Conservation (phyloP, 768 basidiomycete species). For the Mycena vitilis region DNA sequence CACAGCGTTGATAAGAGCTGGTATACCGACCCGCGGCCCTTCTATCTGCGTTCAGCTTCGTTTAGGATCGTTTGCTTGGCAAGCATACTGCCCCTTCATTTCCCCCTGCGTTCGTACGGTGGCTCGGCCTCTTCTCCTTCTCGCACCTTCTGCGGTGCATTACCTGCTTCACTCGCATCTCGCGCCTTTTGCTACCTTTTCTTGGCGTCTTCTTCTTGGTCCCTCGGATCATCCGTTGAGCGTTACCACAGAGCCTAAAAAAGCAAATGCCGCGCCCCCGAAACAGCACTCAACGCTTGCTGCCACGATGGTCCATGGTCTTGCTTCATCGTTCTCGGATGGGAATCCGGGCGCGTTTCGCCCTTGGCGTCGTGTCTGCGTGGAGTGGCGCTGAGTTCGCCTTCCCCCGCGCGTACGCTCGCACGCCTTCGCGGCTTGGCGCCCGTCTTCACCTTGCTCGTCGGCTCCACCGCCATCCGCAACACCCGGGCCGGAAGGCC, state of each 20-base stretch:
- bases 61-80: not conserved
- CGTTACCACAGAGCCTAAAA: not conserved
- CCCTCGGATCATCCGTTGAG: not conserved
- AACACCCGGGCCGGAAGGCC: not conserved
- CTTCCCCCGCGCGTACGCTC: not conserved
- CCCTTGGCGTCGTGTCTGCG: not conserved
- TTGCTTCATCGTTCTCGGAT: not conserved
- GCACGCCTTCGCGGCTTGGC: constrained; percentile 8
- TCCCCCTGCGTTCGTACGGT: not conserved
- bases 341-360: not conserved
- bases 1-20: not conserved
- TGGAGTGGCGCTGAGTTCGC: not conserved
- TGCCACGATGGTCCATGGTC: not conserved
- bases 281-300: not conserved
- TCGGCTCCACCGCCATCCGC: not conserved
- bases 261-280: not conserved
- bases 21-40: not conserved
- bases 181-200: not conserved
- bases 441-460: not conserved
- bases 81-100: not conserved
- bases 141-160: not conserved
- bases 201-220: not conserved
- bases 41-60: not conserved
- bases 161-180: not conserved
- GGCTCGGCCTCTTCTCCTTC: not conserved